These are phyloP conservation scores for Eucalyptus urophylla DNA, from an alignment of 345 rosid genomes.

Conservation along the genomic window DNA sequence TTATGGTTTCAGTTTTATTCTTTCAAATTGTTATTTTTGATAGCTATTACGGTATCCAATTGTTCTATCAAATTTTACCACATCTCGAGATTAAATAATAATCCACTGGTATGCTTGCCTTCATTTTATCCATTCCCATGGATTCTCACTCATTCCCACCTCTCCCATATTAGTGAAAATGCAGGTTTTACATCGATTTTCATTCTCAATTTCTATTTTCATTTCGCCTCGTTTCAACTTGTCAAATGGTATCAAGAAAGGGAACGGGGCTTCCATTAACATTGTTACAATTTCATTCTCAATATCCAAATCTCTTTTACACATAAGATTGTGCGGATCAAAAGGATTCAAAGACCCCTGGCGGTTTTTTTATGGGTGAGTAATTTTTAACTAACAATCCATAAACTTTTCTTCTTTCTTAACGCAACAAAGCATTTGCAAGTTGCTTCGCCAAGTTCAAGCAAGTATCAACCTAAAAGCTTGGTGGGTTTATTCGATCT, in stretches of 20 bases:
- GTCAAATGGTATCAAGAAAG: background rate
- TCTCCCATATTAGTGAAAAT: background rate
- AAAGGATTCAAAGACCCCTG: background rate
- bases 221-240: background rate
- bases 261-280: background rate
- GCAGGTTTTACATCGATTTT: too few relatives aligned
- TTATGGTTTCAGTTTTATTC: background rate
- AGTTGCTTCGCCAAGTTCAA: background rate
- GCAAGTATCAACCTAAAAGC: background rate
- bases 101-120: background rate
- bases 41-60: background rate
- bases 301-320: background rate
- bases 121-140: background rate
- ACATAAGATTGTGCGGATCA: rapidly evolving
- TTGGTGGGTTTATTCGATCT: background rate
- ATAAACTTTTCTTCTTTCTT: background rate
- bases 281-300: background rate
- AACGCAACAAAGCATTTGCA: background rate
- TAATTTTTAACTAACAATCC: background rate
- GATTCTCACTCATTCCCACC: background rate
- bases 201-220: background rate
- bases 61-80: background rate
- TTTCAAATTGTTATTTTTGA: background rate
- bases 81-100: background rate
- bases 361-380: background rate